Percentiles rank a stretch among this genome's conserved stretches.
Conservation (phyloP, 345 rosid species). For the Populus pruinosa region DNA sequence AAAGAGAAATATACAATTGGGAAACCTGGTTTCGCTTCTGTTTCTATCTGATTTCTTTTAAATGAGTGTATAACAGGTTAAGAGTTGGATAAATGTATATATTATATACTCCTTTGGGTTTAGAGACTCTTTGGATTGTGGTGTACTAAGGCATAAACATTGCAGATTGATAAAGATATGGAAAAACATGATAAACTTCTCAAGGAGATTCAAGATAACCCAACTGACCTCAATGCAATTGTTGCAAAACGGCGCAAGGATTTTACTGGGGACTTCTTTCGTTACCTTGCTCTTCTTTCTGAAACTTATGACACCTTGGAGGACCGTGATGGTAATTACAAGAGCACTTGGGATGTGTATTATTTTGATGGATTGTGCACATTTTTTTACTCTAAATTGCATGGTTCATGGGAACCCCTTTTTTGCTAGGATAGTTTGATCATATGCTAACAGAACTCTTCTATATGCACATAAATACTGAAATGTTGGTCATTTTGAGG, state of each 20-base stretch:
- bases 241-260: constrained; percentile 72
- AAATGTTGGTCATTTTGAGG: too few species aligned
- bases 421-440: neutral
- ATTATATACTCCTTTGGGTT: constrained; percentile 22
- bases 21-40: too few species aligned
- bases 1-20: too few species aligned
- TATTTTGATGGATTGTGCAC: constrained; percentile 3
- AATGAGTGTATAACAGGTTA: too few species aligned
- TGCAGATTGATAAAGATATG: constrained; percentile 96
- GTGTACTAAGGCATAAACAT: constrained; percentile 43
- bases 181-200: constrained; percentile 69
- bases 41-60: too few species aligned
- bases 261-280: constrained; percentile 77
- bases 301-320: constrained; percentile 69
- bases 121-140: constrained; percentile 23
- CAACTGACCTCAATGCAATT: constrained; percentile 72
- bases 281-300: constrained; percentile 54
- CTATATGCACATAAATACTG: too few species aligned
- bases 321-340: constrained; percentile 73
- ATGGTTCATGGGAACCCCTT: neutral
- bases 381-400: neutral
- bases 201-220: constrained; percentile 73
- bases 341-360: neutral
- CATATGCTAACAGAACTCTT: neutral
- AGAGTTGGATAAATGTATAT: neutral